Conservation (phyloP, 75 land plant species). For the Pinus tabuliformis region DNA sequence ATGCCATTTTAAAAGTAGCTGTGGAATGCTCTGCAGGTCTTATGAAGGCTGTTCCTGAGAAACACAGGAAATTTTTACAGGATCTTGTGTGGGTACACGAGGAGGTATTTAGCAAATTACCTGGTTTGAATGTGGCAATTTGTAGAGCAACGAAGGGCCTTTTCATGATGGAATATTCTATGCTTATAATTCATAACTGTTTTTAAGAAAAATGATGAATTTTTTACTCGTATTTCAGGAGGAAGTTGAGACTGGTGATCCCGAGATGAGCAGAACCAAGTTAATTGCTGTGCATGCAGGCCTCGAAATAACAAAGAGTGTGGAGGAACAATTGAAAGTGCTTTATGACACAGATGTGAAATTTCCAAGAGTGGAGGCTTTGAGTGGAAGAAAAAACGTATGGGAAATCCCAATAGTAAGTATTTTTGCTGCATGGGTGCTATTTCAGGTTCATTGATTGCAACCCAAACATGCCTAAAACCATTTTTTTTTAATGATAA, state of each 20-base stretch:
- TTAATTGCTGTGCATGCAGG: slow-evolving; percentile 96
- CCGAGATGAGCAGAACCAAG: slow-evolving; percentile 38
- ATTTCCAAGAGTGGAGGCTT: slow-evolving; percentile 52
- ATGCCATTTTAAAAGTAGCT: background rate
- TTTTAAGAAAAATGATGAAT: background rate
- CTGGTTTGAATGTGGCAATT: slow-evolving; percentile 4
- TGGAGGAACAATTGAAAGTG: slow-evolving; percentile 51
- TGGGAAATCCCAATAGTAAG: slow-evolving; percentile 86
- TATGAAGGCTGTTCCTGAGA: slow-evolving; percentile 68
- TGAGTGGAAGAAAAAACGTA: slow-evolving; percentile 77
- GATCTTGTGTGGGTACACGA: slow-evolving; percentile 87
- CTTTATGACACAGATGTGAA: slow-evolving; percentile 57
- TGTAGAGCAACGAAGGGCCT: background rate
- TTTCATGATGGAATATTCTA: slow-evolving; percentile 4
- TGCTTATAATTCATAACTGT: slow-evolving; percentile 1
- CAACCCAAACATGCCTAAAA: too few relatives aligned
- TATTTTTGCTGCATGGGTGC: background rate
- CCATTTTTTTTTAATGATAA: too few relatives aligned
- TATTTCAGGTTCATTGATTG: too few relatives aligned
- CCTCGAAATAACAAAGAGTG: slow-evolving; percentile 47
- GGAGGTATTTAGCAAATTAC: slow-evolving; percentile 46
- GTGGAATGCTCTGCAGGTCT: slow-evolving; percentile 41
- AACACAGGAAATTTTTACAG: slow-evolving; percentile 75
- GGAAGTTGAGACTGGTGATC: slow-evolving; percentile 46
- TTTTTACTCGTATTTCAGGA: slow-evolving; percentile 31